Percentiles rank a stretch among this genome's conserved stretches.
These are phyloP conservation scores for Pilaira anomala DNA, from an alignment of 192 early-diverging fungal species.

Conservation along the genomic window DNA sequence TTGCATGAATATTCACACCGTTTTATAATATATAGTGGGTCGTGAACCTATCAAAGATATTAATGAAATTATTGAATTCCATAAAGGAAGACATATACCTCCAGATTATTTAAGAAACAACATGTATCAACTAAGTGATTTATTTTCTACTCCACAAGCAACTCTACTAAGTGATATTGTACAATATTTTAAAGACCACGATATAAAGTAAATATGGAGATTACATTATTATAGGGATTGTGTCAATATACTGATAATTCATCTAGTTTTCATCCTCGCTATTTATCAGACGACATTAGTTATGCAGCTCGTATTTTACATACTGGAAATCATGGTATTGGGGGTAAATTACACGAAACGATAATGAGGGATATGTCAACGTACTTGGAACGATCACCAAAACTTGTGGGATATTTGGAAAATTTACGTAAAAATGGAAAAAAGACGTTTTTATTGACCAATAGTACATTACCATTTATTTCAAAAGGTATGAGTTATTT, in stretches of 20 bases:
- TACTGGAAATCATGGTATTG: constrained; percentile 42
- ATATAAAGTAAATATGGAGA: constrained; percentile 44
- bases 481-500: constrained; percentile 47
- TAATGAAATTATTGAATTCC: constrained; percentile 52
- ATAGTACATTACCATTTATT: constrained; percentile 55
- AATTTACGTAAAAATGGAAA: constrained; percentile 45
- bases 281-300: constrained; percentile 56
- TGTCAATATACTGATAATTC: no score
- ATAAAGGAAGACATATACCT: constrained; percentile 56
- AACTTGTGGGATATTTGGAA: constrained; percentile 50
- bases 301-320: constrained; percentile 53
- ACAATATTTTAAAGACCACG: constrained; percentile 57
- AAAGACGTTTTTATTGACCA: constrained; percentile 56
- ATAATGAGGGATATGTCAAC: constrained; percentile 47
- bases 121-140: constrained; percentile 58
- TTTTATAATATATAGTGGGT: constrained; percentile 37
- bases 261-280: constrained; percentile 57
- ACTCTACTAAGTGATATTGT: constrained; percentile 56
- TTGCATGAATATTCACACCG: no score
- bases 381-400: constrained; percentile 47
- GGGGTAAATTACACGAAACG: constrained; percentile 45
- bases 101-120: constrained; percentile 53
- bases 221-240: no score
- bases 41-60: constrained; percentile 51
- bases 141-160: constrained; percentile 55